Evolutionary conservation across 1,284 basidiomycete genomes (phyloP).

Genomic region (Trametes versicolor): DNA sequence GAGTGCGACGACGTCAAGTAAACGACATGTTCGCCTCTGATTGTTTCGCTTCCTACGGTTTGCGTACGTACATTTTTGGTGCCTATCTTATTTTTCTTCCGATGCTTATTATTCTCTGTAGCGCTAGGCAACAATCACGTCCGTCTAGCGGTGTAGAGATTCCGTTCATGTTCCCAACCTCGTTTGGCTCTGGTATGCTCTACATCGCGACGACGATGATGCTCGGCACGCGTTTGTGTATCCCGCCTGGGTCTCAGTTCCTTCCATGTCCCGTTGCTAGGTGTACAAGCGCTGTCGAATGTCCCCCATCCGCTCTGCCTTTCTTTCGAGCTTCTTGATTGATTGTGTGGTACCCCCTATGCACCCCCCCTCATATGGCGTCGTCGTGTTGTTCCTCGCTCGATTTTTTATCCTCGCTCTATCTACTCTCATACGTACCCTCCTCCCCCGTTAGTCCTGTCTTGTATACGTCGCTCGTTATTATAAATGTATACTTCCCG

Average conservation of each 20-base stretch:
- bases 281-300: conserved; percentile 21
- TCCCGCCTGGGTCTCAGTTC: conserved; percentile 22
- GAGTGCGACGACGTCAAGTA: conserved; percentile 77
- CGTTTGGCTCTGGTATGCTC: conserved; percentile 35
- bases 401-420: conserved; percentile 7
- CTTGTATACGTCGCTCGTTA: conserved; percentile 7
- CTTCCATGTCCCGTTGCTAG: conserved; percentile 18
- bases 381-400: background rate
- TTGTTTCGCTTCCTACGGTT: conserved; percentile 31
- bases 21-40: conserved; percentile 32
- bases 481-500: conserved; percentile 8
- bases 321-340: conserved; percentile 26
- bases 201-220: conserved; percentile 43
- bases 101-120: conserved; percentile 14
- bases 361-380: conserved; percentile 10
- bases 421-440: conserved; percentile 4
- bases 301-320: conserved; percentile 23
- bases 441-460: conserved; percentile 4
- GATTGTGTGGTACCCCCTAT: conserved; percentile 26
- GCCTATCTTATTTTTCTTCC: background rate
- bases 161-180: conserved; percentile 28
- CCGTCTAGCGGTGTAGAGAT: conserved; percentile 44
- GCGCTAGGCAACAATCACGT: conserved; percentile 46
- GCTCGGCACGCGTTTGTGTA: conserved; percentile 24
- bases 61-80: conserved; percentile 42